Base-by-base conservation (phyloP, 1,139 yeast genomes). In the Saccharomycopsis phalli region DNA sequence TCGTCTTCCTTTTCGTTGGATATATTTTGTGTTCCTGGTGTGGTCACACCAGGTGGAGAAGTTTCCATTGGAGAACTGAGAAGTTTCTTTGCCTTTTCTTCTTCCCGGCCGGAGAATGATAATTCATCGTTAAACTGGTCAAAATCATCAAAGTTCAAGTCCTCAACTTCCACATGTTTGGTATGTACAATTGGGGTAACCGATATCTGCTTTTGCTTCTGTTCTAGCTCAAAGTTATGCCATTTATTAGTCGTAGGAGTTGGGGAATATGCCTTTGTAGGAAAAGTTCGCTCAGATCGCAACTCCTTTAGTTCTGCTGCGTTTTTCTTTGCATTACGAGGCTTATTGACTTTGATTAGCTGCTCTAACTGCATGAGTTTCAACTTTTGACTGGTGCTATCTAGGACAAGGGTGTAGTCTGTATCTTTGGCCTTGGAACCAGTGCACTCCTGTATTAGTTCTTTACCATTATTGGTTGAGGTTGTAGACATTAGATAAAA, bases 91-190 rank as follows among this genome's bases (percentile, higher is more conserved):
- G 26, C 14, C 18, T 13, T 18, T 14, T 17, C 40, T 19, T 36
- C 40, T 5, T 33, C 36, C 4, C 20, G 32, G 13, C 11, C 16
- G 11, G 17, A 16, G n/a, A 13, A 26, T 25, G 41, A 39, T n/a
- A 40, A 30, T 13, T 31, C 43, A 20, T 42, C 46, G 26, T 40
- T 29, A 20, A 42, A 42, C 17, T 42, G 46, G 16, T 42, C 46
- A 36, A 42, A 42, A 19, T 42, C 36, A 22, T 42, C 46, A 14
- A 42, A 36, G 30, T 42, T 25, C 10, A 40, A 36, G n/a, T 42
- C 46, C 11, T 40, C 46, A 2, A 23, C 36, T 28, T 28, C 31
- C 18, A 16, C 31, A n/a, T n/a, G n/a, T n/a, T n/a, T 13, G 8
- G 10, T 10, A 8, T 29, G n/a, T 29, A 10, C 32, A n/a, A 17